Conservation (phyloP, 148 eudicot genomes). For the Bassia scoparia region DNA sequence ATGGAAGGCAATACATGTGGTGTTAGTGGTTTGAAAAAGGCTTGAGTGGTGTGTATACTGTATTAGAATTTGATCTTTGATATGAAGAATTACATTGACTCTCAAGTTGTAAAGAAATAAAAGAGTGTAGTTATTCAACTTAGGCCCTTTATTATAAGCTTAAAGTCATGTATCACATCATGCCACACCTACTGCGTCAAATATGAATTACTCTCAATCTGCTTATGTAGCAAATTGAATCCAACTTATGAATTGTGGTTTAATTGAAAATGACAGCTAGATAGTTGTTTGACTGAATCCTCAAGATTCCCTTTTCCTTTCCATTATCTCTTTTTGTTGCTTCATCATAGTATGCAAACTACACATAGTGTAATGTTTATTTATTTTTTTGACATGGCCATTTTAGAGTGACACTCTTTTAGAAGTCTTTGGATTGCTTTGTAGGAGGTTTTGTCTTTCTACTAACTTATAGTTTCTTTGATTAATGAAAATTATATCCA, state of each 20-base stretch:
- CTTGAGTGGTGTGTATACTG: no score
- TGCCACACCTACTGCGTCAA: background rate
- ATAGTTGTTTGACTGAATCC: background rate
- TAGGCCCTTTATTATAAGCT: background rate
- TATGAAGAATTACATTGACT: no score
- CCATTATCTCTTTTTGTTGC: background rate
- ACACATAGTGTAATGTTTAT: background rate
- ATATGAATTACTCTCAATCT: background rate
- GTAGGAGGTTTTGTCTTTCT: background rate
- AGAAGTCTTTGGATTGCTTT: background rate
- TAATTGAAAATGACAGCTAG: no score
- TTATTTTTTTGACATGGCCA: background rate
- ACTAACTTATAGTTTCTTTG: background rate
- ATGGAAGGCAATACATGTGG: background rate
- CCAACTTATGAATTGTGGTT: background rate
- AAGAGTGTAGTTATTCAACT: background rate
- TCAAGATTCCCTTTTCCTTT: background rate
- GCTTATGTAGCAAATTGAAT: background rate
- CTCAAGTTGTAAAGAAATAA: no score
- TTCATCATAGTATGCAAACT: background rate
- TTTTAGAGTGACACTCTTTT: background rate
- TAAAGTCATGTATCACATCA: background rate
- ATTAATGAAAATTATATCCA: no score
- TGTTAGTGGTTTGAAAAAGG: no score
- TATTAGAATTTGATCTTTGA: no score